Conservation (phyloP, 495 filamentous ascomycete genomes). For the Neurospora sp. region DNA sequence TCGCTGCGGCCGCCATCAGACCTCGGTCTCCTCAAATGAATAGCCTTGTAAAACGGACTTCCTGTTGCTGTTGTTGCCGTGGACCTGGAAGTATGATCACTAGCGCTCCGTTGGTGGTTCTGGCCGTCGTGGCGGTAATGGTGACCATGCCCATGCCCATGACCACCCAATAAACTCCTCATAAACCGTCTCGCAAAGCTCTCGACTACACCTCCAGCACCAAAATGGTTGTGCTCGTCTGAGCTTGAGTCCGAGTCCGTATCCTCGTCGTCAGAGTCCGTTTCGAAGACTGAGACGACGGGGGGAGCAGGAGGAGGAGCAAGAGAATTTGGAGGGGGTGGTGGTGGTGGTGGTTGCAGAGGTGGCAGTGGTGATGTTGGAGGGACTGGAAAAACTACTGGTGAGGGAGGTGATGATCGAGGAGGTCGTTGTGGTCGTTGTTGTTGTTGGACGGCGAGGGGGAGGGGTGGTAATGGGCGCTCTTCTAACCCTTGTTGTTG, state of each 20-base stretch:
- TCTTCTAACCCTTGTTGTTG: neutral
- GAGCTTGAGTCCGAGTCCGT: neutral
- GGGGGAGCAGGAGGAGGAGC: neutral
- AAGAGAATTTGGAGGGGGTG: neutral
- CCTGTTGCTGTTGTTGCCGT: too few species aligned
- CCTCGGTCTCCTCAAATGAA: constrained; percentile 5
- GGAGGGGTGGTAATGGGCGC: constrained; percentile 2
- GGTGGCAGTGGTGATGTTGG: neutral
- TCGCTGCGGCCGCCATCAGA: neutral
- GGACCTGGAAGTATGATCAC: neutral
- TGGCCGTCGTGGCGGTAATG: neutral
- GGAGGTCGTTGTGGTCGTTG: neutral
- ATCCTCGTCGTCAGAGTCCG: constrained; percentile 12
- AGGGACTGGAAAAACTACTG: neutral
- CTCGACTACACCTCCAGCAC: neutral
- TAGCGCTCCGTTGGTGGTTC: constrained; percentile 9
- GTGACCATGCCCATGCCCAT: neutral
- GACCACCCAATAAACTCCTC: constrained; percentile 5
- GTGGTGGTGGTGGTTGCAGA: neutral
- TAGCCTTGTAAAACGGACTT: neutral
- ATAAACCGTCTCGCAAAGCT: constrained; percentile 12
- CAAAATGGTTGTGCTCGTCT: constrained; percentile 1
- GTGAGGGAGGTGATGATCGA: neutral
- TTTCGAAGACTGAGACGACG: constrained; percentile 16
- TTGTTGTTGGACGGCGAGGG: neutral